Evolutionary conservation across 139 green algal species (phyloP), one percentile per base, ranked within the genome.

Genomic region (Chlorella sp.): DNA sequence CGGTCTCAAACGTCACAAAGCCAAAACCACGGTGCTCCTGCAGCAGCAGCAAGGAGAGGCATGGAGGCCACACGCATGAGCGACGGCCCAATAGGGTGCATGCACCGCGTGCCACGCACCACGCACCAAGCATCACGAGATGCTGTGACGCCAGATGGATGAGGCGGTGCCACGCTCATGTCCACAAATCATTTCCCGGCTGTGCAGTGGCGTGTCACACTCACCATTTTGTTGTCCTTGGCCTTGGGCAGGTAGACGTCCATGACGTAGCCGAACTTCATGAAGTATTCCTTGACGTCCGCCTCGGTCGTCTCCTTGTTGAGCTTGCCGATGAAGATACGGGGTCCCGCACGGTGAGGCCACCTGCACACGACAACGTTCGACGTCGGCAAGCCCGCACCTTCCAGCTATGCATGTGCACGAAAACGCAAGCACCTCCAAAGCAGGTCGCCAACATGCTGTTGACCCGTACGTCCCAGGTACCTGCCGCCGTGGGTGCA

Each of bases 1-100:
- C 89, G 0, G 92, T 97, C 78, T 97, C 92, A 83, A 94, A 97
- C 0, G 92, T 97, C 1, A 97, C 88, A 75, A 97, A 97, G 2
- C 92, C 92, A 83, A 97, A 97, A 32, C 92, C 91, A 35, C 92
- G 81, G 79, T 97, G 92, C 78, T 92, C 90, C 0, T 69, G 63
- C 24, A 36, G 24, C 24, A 29, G 27, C 27, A 10, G 17, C 10
- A 55, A 10, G 17, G 17, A 17, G 10, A 55, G 42, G 17, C 42
- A 55, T 55, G 42, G 42, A 24, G 42, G 42, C 42, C 10, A 55
- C 42, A 55, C 42, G 17, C 42, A 71, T 55, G 61, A 81, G 84
- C 72, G 85, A 86, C 61, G 70, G 32, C 34, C 4, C 4, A 20
- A 31, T 17, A 71, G 65, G 2, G 23, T 35, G 23, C 5, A 36